phyloP scores from a whole-genome alignment of 176 grass and related monocot genomes.

The Paspalum vaginatum region DNA sequence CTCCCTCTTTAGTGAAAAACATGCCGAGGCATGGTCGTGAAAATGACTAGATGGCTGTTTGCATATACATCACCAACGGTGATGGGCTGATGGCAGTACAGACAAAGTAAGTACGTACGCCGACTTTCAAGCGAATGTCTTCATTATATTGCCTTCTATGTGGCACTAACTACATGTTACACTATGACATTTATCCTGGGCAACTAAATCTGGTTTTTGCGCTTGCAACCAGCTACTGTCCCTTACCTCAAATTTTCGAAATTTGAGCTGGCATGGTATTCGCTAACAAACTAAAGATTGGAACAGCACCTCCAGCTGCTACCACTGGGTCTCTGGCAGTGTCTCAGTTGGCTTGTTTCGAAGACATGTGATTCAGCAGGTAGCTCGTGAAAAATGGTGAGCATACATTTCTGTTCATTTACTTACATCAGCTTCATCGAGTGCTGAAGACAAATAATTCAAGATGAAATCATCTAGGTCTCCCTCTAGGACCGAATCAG shows the following conservation, averaged over 20 bases:
- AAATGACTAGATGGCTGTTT: not conserved
- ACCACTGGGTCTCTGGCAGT: constrained; percentile 14
- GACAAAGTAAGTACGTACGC: not conserved
- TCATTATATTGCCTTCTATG: constrained; percentile 9
- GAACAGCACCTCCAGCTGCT: not conserved
- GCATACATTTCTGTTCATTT: constrained; percentile 44
- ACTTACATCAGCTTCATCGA: constrained; percentile 71
- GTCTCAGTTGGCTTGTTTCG: not conserved
- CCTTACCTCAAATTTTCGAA: not conserved
- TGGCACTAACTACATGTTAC: constrained; percentile 27
- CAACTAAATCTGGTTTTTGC: constrained; percentile 12
- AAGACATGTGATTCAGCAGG: not conserved
- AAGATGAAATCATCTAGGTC: constrained; percentile 87
- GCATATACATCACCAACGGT: not conserved
- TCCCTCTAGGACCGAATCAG: constrained; percentile 83
- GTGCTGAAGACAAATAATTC: constrained; percentile 68
- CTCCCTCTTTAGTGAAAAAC: no score
- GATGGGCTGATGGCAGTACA: not conserved
- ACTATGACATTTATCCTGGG: not conserved
- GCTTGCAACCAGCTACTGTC: constrained; percentile 9
- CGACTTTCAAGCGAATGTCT: not conserved
- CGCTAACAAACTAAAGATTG: constrained; percentile 16
- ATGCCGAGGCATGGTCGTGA: no score
- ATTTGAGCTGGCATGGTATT: not conserved
- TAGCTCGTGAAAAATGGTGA: not conserved